A percentile compares a stretch with the other conserved stretches of the same genome.
Evolutionary conservation across 2,329 filamentous ascomycete species (phyloP).

Genomic region (Biscogniauxia sp.): DNA sequence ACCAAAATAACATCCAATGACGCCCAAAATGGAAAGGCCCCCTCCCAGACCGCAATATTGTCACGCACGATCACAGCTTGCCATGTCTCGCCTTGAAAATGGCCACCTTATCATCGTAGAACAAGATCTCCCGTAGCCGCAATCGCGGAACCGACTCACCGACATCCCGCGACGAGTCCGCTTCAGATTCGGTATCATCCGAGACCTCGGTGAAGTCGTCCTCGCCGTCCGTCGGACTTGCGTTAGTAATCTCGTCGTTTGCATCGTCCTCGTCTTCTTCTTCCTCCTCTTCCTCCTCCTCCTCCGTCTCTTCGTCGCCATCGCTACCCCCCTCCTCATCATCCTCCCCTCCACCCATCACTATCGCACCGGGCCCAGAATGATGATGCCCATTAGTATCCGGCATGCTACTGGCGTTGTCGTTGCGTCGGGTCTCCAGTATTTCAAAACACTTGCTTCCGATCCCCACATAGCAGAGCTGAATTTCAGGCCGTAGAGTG

Average conservation of each 20-base stretch:
- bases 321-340: conserved; percentile 36
- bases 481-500: conserved; percentile 70
- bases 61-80: conserved; percentile 34
- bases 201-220: conserved; percentile 42
- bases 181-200: conserved; percentile 49
- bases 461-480: conserved; percentile 75
- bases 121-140: conserved; percentile 73
- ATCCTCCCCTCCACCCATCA: conserved; percentile 27
- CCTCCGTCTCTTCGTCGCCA: conserved; percentile 40
- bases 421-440: conserved; percentile 57
- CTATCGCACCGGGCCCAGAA: conserved; percentile 16
- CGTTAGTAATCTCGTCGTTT: conserved; percentile 45
- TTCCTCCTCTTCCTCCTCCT: conserved; percentile 30
- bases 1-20: conserved; percentile 10
- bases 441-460: conserved; percentile 80
- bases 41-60: conserved; percentile 16
- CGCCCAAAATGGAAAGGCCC: conserved; percentile 1
- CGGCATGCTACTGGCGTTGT: conserved; percentile 25
- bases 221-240: conserved; percentile 44
- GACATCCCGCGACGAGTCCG: conserved; percentile 49
- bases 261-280: conserved; percentile 40
- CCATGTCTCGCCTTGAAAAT: conserved; percentile 76
- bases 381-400: conserved; percentile 14
- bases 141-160: conserved; percentile 45
- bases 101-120: conserved; percentile 79